phyloP scores from a whole-genome alignment of 139 green algal genomes.

The Picochlorum sp. region DNA sequence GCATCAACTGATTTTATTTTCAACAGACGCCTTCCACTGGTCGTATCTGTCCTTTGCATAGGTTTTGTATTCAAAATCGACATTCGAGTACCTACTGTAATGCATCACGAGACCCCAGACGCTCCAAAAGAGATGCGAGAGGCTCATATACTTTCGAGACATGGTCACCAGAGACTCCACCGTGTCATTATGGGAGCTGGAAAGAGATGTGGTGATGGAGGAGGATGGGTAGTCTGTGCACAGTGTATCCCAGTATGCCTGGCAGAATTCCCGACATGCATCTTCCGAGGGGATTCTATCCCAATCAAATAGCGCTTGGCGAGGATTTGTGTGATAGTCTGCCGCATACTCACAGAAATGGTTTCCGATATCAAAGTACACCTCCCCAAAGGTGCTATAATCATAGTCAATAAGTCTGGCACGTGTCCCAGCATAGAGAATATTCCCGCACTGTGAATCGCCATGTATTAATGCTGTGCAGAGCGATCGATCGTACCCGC shows the following conservation, averaged over 20 bases:
- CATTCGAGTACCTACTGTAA: too few species aligned
- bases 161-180: too few species aligned
- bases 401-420: conserved; percentile 64
- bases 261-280: conserved; percentile 27
- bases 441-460: conserved; percentile 68
- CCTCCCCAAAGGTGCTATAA: conserved; percentile 18
- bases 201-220: too few species aligned
- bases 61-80: too few species aligned
- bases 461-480: conserved; percentile 60
- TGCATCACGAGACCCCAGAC: too few species aligned
- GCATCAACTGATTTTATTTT: too few species aligned
- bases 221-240: too few species aligned
- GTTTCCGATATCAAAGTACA: conserved; percentile 63
- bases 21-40: too few species aligned
- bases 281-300: conserved; percentile 31
- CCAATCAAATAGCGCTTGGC: conserved; percentile 32
- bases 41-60: too few species aligned
- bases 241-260: conserved; percentile 32
- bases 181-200: too few species aligned
- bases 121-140: too few species aligned
- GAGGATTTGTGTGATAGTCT: conserved; percentile 39
- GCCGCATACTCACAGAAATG: conserved; percentile 63
- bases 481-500: not conserved
- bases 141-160: too few species aligned
- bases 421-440: conserved; percentile 30